phyloP scores from a whole-genome alignment of 176 grass and related monocot species.

The Elaeis guineensis region DNA sequence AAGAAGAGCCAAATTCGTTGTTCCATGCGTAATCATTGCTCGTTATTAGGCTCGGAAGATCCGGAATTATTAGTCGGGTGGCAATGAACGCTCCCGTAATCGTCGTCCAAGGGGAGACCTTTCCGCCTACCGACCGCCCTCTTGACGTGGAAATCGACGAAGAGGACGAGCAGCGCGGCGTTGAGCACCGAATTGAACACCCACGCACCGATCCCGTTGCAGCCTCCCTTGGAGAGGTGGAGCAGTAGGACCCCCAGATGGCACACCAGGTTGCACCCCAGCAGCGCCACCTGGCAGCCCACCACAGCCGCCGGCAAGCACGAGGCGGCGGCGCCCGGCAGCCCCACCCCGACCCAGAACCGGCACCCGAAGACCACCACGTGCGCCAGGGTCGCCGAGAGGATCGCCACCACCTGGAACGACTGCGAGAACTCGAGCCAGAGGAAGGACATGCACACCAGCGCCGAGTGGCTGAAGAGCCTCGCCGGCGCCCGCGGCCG shows the following conservation, averaged over 20 bases:
- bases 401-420: constrained; percentile 19
- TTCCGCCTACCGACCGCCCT: not conserved
- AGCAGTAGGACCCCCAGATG: constrained; percentile 12
- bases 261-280: not conserved
- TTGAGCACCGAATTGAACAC: constrained; percentile 14
- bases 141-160: constrained; percentile 13
- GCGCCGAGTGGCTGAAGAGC: constrained; percentile 14
- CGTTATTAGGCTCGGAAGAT: not conserved
- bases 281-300: constrained; percentile 1
- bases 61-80: not conserved
- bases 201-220: constrained; percentile 17
- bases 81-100: not conserved
- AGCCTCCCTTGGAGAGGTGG: constrained; percentile 19
- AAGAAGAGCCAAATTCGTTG: too few relatives aligned
- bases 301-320: not conserved
- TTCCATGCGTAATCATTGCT: not conserved
- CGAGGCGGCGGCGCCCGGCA: not conserved
- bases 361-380: constrained; percentile 13
- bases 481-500: not conserved
- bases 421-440: constrained; percentile 25
- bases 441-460: constrained; percentile 24
- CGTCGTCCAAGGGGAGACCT: not conserved
- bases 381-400: constrained; percentile 11
- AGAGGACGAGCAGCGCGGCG: constrained; percentile 12
- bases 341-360: constrained; percentile 15